Conservation (phyloP, 2,329 filamentous ascomycete genomes). For the Talaromyces pinophilus region DNA sequence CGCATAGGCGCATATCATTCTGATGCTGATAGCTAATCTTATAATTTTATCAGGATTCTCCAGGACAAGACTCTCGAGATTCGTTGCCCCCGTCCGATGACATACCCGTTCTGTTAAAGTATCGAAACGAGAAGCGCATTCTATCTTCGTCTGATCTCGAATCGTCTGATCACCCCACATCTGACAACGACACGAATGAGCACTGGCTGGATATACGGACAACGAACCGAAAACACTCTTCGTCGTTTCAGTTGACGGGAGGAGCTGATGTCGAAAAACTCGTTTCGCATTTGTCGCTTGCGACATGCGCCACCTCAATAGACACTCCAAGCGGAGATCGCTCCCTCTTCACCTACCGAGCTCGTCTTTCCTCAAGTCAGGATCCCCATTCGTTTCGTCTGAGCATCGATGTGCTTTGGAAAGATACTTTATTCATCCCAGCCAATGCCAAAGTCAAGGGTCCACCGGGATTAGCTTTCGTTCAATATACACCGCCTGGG, state of each 20-base stretch:
- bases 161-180: background rate
- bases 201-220: conserved; percentile 30
- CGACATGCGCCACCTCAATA: conserved; percentile 27
- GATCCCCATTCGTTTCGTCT: conserved; percentile 31
- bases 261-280: conserved; percentile 27
- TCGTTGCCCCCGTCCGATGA: background rate
- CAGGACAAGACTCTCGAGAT: background rate
- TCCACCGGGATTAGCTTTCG: conserved; percentile 29
- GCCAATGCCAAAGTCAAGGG: conserved; percentile 23
- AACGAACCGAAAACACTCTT: conserved; percentile 23
- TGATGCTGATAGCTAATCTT: background rate
- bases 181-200: background rate
- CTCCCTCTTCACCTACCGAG: conserved; percentile 37
- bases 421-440: conserved; percentile 35
- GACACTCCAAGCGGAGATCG: conserved; percentile 31
- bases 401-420: conserved; percentile 39
- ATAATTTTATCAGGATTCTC: background rate
- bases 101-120: conserved; percentile 20
- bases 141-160: conserved; percentile 1
- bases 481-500: conserved; percentile 33
- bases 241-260: conserved; percentile 28
- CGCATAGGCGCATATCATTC: background rate
- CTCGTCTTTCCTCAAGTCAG: conserved; percentile 28
- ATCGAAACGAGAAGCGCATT: conserved; percentile 15
- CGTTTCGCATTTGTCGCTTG: conserved; percentile 30